Percentiles rank a stretch among this genome's conserved stretches.
phyloP scores from a whole-genome alignment of 1,284 basidiomycete species.

The Trametes polyzona region DNA sequence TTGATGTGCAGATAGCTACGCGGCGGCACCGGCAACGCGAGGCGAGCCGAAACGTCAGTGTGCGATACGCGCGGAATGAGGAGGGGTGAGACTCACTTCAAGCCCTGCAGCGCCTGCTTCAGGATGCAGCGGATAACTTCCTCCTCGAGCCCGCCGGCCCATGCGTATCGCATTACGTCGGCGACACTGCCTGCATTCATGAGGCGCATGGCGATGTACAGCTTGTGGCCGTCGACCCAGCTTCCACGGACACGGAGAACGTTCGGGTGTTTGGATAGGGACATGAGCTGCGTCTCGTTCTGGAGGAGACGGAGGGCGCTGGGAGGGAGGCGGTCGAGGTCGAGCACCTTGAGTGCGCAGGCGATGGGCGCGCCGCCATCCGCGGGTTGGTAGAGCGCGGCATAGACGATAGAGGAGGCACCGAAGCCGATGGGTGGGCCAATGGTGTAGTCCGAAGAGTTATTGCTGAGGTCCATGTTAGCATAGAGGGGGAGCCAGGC shows the following conservation, averaged over 20 bases:
- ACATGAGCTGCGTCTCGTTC: constrained; percentile 91
- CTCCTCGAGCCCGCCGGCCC: constrained; percentile 87
- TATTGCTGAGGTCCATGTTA: constrained; percentile 53
- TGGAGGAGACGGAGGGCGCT: constrained; percentile 71
- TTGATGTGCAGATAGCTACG: constrained; percentile 83
- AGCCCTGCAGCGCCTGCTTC: constrained; percentile 80
- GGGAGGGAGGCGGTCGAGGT: constrained; percentile 78
- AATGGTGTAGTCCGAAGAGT: constrained; percentile 70
- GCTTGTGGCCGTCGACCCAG: constrained; percentile 84
- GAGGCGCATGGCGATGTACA: constrained; percentile 85
- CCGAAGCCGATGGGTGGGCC: constrained; percentile 83
- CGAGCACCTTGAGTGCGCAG: constrained; percentile 87
- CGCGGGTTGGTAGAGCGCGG: constrained; percentile 59
- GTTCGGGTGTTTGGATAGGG: constrained; percentile 91
- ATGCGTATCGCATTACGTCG: constrained; percentile 84
- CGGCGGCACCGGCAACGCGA: neutral
- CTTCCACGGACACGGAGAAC: constrained; percentile 88
- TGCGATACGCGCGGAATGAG: no score
- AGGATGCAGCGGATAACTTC: constrained; percentile 84
- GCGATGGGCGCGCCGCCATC: constrained; percentile 47
- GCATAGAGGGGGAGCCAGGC: constrained; percentile 8
- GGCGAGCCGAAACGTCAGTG: neutral
- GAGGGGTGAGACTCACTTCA: constrained; percentile 83
- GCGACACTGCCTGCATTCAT: constrained; percentile 89
- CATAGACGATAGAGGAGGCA: constrained; percentile 85